Percentiles rank a stretch among this genome's conserved stretches.
Evolutionary conservation across 768 basidiomycete genomes (phyloP).

Genomic region (Dictyophora rubrovolvata): DNA sequence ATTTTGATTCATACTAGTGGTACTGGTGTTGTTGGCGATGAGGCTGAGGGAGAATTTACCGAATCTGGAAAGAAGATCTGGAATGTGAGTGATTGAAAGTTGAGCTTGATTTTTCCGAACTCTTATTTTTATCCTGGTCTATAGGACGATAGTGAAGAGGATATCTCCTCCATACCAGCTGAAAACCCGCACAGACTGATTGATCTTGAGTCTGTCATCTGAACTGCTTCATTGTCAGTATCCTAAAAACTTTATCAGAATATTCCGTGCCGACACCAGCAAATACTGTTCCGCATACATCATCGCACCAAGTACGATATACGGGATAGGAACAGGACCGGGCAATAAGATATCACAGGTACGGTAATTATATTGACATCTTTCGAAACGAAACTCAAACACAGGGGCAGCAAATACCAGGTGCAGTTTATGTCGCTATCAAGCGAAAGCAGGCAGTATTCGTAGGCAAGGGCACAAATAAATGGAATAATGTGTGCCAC

Average conservation of each 20-base stretch:
- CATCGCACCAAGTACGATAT: conserved; percentile 20
- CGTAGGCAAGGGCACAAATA: conserved; percentile 17
- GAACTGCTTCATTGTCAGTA: not conserved
- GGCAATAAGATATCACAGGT: conserved; percentile 15
- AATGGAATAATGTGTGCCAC: conserved; percentile 15
- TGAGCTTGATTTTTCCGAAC: not conserved
- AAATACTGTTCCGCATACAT: conserved; percentile 16
- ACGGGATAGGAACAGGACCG: conserved; percentile 17
- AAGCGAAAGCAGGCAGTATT: conserved; percentile 14
- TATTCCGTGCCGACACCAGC: conserved; percentile 13
- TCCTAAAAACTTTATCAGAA: conserved; percentile 7
- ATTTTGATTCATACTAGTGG: conserved; percentile 20
- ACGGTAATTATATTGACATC: not conserved
- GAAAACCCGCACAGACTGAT: conserved; percentile 17
- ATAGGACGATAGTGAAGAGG: conserved; percentile 17
- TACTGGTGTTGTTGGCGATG: conserved; percentile 11
- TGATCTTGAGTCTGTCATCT: conserved; percentile 16
- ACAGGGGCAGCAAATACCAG: conserved; percentile 13
- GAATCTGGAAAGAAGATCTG: conserved; percentile 14
- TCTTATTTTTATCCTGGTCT: not conserved
- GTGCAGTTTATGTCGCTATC: conserved; percentile 11
- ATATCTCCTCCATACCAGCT: conserved; percentile 15
- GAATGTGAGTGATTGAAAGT: conserved; percentile 12
- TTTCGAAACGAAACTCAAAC: no score
- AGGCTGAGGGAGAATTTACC: conserved; percentile 12